These are phyloP conservation scores for Penicillium vulpinum DNA, from an alignment of 2,329 filamentous ascomycete genomes.

Conservation along the genomic window DNA sequence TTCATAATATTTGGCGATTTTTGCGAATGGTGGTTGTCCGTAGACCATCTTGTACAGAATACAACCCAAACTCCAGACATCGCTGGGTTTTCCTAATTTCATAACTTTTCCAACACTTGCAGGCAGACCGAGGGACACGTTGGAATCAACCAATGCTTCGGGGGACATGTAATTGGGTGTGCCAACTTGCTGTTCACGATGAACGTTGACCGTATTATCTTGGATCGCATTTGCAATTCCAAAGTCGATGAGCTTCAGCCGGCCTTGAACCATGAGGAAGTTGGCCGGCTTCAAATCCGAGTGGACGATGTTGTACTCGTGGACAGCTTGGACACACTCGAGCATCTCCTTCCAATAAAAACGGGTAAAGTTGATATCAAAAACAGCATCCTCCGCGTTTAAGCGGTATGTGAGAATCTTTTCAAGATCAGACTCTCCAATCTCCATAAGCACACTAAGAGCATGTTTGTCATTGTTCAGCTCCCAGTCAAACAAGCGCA, in stretches of 20 bases:
- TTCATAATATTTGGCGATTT: slow-evolving; percentile 83
- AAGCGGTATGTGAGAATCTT: slow-evolving; percentile 74
- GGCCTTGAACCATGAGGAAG: slow-evolving; percentile 87
- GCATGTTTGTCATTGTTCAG: slow-evolving; percentile 89
- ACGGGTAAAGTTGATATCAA: slow-evolving; percentile 90
- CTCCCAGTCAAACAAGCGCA: slow-evolving; percentile 88
- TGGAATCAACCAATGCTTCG: slow-evolving; percentile 86
- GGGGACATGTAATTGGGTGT: slow-evolving; percentile 99
- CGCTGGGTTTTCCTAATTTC: slow-evolving; percentile 93
- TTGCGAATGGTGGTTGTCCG: slow-evolving; percentile 90
- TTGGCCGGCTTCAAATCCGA: slow-evolving; percentile 97
- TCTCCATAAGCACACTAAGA: slow-evolving; percentile 92
- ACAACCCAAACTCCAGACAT: slow-evolving; percentile 94
- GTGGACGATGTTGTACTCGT: slow-evolving; percentile 89
- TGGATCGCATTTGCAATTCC: slow-evolving; percentile 97
- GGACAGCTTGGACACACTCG: slow-evolving; percentile 86
- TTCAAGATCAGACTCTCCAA: slow-evolving; percentile 91
- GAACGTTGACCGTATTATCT: slow-evolving; percentile 95
- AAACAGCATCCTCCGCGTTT: slow-evolving; percentile 69
- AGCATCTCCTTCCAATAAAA: slow-evolving; percentile 99
- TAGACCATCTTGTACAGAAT: slow-evolving; percentile 99
- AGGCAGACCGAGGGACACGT: slow-evolving; percentile 58
- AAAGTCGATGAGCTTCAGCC: slow-evolving; percentile 95
- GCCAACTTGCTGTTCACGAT: slow-evolving; percentile 91
- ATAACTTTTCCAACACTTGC: slow-evolving; percentile 68